Evolutionary conservation across 495 filamentous ascomycete species (phyloP).

Genomic region (Aspergillus bertholletiae): DNA sequence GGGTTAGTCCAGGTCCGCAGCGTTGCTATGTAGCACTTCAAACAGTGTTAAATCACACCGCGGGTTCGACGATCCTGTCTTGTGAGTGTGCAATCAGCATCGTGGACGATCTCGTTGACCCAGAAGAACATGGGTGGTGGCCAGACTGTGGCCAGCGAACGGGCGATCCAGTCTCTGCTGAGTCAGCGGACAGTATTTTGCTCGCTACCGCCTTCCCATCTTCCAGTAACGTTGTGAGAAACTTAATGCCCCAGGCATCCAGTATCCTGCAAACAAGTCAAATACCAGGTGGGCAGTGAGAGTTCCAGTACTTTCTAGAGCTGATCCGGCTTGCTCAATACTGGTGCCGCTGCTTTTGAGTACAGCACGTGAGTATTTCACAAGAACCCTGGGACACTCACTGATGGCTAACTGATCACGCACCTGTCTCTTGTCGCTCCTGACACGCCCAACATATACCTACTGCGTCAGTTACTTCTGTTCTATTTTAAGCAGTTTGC

Average conservation of each 20-base stretch:
- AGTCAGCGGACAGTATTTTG: too few species aligned
- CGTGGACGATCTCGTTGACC: background rate
- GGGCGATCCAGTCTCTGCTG: background rate
- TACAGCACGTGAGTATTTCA: too few species aligned
- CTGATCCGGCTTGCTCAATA: too few species aligned
- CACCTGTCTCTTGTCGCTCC: too few species aligned
- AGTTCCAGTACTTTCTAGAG: slow-evolving; percentile 43
- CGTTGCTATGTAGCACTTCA: background rate
- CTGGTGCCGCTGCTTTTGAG: too few species aligned
- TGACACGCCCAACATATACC: too few species aligned
- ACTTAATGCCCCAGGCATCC: slow-evolving; percentile 16
- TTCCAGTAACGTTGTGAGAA: slow-evolving; percentile 10
- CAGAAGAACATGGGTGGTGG: too few species aligned
- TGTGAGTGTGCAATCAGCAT: background rate
- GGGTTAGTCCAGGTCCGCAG: background rate
- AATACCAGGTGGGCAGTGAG: slow-evolving; percentile 19
- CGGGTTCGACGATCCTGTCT: background rate
- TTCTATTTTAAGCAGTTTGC: too few species aligned
- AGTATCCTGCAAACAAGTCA: slow-evolving; percentile 30
- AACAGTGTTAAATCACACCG: background rate
- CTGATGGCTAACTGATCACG: too few species aligned
- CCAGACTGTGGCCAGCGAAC: background rate
- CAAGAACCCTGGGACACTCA: too few species aligned
- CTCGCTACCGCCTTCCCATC: background rate
- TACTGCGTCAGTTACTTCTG: too few species aligned